These are phyloP conservation scores for Trichophyton schoenleinii DNA, from an alignment of 2,329 filamentous ascomycete species.

Conservation along the genomic window DNA sequence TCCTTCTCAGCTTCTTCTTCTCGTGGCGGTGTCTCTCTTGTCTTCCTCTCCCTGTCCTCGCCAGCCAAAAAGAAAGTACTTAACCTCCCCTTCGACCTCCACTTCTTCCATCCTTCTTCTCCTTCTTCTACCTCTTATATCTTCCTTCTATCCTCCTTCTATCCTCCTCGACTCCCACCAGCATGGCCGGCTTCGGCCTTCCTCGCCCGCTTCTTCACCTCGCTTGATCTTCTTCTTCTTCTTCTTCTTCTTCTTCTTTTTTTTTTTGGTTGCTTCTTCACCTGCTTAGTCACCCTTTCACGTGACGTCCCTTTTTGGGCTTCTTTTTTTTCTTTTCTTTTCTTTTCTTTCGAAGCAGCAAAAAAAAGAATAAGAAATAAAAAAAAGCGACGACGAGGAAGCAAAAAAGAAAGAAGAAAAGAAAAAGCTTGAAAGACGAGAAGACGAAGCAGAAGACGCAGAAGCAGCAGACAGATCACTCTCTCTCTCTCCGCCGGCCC, in stretches of 20 bases:
- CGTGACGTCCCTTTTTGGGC: background rate
- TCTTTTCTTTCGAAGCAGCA: background rate
- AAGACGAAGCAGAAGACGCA: too few relatives aligned
- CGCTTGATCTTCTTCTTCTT: background rate
- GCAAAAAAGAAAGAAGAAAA: too few relatives aligned
- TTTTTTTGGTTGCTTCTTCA: background rate
- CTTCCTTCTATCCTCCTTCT: background rate
- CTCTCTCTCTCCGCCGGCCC: too few relatives aligned
- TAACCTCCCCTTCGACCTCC: background rate
- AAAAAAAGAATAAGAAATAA: background rate
- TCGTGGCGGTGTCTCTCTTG: background rate
- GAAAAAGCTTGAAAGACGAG: too few relatives aligned
- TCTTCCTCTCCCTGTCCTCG: background rate
- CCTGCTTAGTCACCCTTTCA: background rate
- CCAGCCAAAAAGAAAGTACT: background rate
- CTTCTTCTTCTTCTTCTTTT: background rate
- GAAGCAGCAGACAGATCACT: too few relatives aligned
- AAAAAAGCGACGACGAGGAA: background rate
- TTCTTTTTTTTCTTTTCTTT: background rate
- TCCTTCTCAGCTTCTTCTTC: background rate
- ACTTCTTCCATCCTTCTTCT: background rate
- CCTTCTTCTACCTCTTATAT: background rate
- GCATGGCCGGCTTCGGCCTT: background rate
- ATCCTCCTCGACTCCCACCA: background rate
- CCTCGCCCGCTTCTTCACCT: background rate